Base-by-base conservation (phyloP, 352 stramenopile genomes). In the Phytophthora podocarpi region DNA sequence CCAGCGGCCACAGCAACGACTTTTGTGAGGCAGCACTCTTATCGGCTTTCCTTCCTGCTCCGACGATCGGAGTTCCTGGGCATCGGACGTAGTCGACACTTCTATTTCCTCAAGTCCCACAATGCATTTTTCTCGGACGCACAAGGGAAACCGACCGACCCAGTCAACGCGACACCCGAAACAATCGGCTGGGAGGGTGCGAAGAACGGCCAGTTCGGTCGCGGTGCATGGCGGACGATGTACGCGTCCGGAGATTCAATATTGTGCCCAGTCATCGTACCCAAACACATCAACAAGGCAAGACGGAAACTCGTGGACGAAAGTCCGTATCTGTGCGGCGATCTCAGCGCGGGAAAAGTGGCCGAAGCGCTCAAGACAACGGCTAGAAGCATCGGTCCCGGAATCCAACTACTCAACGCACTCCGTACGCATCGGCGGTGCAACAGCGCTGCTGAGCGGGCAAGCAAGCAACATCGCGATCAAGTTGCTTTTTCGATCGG, bases 1-100 rank as follows among this genome's bases (percentile, higher is more conserved):
- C 0, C 18, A 27, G 9, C 28, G 28, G 34, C 50, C 64, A 0
- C 52, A 41, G 0, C 46, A 72, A 13, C 64, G 52, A 1, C 50
- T 74, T 2, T 27, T 71, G 18, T 78, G 69, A 55, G 68, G 41
- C 34, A 61, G 43, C 18, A 9, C 72, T 2, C 16, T 76, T 1
- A 36, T 70, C 5, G 63, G 20, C 12, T 76, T 54, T 73, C 67
- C 42, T 73, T 76, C 32, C 49, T 73, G 0, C 31, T 76, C 0
- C 23, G 57, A 1, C 30, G 50, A 4, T 70, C 52, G 0, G 58
- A 76, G 21, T 67, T 66, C 12, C 41, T 73, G 1, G 9, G 26
- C 12, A 48, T 57, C 30, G 42, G 42, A 2, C 2, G 1, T 3
- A 34, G 45, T 8, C 34, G 46, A 0, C 31, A 51, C 18, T 57